Evolutionary conservation across 2,329 filamentous ascomycete species (phyloP), one percentile per base, ranked within the genome.

Genomic region (Aspergillus ochraceoroseus): DNA sequence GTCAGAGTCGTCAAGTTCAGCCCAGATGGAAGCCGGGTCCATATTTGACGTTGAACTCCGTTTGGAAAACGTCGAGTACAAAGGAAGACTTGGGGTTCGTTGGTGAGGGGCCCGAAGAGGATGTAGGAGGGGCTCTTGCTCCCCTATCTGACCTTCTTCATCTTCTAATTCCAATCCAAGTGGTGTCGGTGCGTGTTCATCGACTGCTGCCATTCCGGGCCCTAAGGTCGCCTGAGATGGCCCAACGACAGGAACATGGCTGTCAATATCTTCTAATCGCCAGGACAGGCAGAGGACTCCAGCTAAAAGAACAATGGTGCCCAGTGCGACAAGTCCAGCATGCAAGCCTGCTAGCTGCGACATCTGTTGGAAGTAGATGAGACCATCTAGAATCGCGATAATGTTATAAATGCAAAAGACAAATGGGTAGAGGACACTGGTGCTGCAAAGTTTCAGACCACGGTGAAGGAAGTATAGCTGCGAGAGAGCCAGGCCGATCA

Each of bases 371-470:
- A 96, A 98, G 67, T 96, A 98, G 56, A 98, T 95, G 53, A 98
- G 75, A 20, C 92, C 92, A 66, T 98, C 92, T 53, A 96, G 73
- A 53, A 98, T 98, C 51, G 92, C 92, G 58, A 96, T 89, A 58
- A 98, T 95, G 73, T 98, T 98, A 75, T 96, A 98, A 50, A 96
- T 80, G 74, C 92, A 98, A 67, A 98, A 98, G 26, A 96, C 89
- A 54, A 96, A 82, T 4, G 92, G 92, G 65, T 98, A 98, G 52
- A 98, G 75, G 47, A 96, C 84, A 56, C 87, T 95, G 14, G 92
- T 43, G 20, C 89, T 95, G 64, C 94, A 88, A 37, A 98, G 76
- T 66, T 95, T 95, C 48, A 98, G 75, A 38, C 92, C 92, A 29
- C 87, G 80, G 61, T 98, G 92, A 46, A 98, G 79, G 65, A 94